Percentiles rank a stretch among this genome's conserved stretches.
Conservation (phyloP, 495 filamentous ascomycete genomes). For the Aspergillus homomorphus region DNA sequence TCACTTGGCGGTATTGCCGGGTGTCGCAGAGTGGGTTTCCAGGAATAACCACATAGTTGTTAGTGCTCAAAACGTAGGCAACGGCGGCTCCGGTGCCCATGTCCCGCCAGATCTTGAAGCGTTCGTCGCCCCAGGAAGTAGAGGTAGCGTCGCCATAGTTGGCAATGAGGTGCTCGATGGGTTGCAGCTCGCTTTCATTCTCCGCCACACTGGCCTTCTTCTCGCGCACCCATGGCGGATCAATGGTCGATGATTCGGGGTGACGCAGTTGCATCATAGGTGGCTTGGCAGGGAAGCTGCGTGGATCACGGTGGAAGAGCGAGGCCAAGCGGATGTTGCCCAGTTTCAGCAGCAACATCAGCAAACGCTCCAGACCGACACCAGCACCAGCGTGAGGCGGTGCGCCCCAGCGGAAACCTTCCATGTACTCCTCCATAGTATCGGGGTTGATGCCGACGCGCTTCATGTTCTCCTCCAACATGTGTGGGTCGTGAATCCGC, state of each 20-base stretch:
- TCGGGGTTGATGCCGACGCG: constrained; percentile 69
- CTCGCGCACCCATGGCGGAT: constrained; percentile 56
- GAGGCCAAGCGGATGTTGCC: constrained; percentile 89
- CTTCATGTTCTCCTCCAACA: constrained; percentile 75
- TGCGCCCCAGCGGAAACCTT: constrained; percentile 82
- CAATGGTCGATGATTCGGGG: constrained; percentile 72
- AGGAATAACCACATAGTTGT: constrained; percentile 72
- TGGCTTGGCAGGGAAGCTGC: constrained; percentile 63
- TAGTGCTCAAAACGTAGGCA: constrained; percentile 69
- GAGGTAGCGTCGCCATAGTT: constrained; percentile 90
- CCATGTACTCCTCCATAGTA: constrained; percentile 81
- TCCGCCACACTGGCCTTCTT: constrained; percentile 32
- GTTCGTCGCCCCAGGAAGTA: constrained; percentile 81
- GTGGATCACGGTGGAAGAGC: constrained; percentile 80
- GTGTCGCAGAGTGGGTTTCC: constrained; percentile 77
- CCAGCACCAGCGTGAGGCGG: constrained; percentile 89
- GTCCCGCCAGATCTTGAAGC: constrained; percentile 80
- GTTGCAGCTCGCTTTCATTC: constrained; percentile 56
- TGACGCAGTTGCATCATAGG: constrained; percentile 59
- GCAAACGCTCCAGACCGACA: constrained; percentile 81
- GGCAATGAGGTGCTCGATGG: constrained; percentile 75
- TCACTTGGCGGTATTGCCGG: constrained; percentile 65
- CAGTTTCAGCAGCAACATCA: constrained; percentile 79
- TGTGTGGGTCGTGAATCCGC: constrained; percentile 77
- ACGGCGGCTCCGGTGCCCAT: constrained; percentile 71